These are phyloP conservation scores for Kondoa malvinella DNA, from an alignment of 768 basidiomycete genomes.

Conservation along the genomic window DNA sequence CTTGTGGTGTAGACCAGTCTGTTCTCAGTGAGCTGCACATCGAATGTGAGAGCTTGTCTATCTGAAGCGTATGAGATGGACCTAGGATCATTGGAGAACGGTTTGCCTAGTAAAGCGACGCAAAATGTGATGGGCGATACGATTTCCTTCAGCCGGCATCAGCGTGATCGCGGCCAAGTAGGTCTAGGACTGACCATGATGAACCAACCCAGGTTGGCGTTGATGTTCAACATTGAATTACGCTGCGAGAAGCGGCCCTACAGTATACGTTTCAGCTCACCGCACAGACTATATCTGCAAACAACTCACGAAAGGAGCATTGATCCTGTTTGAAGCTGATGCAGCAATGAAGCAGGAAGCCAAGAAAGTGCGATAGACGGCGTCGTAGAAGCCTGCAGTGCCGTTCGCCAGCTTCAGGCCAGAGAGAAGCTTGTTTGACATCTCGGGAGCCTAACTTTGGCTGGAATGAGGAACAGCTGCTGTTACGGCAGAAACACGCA, in stretches of 20 bases:
- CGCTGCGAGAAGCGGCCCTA: neutral
- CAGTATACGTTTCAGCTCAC: too few relatives aligned
- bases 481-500: too few relatives aligned
- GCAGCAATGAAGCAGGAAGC: neutral
- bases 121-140: constrained; percentile 7
- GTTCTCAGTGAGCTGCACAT: neutral
- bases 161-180: too few relatives aligned
- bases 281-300: too few relatives aligned
- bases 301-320: neutral
- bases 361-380: neutral
- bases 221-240: neutral
- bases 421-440: neutral
- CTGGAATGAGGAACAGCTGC: too few relatives aligned
- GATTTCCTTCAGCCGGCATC: neutral
- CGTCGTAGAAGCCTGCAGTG: neutral
- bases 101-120: neutral
- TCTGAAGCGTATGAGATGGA: neutral
- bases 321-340: neutral
- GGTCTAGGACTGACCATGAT: neutral
- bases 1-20: neutral
- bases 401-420: neutral
- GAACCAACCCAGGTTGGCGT: neutral
- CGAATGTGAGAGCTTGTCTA: too few relatives aligned
- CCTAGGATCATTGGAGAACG: neutral
- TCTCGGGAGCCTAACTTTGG: neutral